A percentile compares a stretch with the other conserved stretches of the same genome.
These are phyloP conservation scores for Cordyceps pruinosa DNA, from an alignment of 2,329 filamentous ascomycete species.

Conservation along the genomic window DNA sequence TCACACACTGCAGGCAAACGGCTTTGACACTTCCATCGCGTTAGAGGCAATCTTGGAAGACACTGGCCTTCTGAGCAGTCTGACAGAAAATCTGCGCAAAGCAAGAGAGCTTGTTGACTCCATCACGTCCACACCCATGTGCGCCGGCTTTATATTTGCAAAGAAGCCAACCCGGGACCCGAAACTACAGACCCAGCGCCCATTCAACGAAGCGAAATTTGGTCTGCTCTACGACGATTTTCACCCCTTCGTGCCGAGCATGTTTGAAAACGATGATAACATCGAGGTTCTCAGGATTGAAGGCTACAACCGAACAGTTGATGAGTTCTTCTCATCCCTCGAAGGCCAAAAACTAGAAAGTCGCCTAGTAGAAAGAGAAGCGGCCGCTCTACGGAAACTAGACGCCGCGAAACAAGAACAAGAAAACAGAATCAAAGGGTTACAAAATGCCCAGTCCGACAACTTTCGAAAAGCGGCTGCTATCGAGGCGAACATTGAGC, in stretches of 20 bases:
- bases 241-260: slow-evolving; percentile 80
- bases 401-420: slow-evolving; percentile 82
- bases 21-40: slow-evolving; percentile 62
- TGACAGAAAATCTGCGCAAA: slow-evolving; percentile 62
- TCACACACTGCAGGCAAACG: slow-evolving; percentile 65
- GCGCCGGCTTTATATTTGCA: slow-evolving; percentile 84
- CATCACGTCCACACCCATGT: slow-evolving; percentile 57
- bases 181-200: slow-evolving; percentile 16
- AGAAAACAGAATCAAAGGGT: slow-evolving; percentile 71
- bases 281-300: slow-evolving; percentile 69
- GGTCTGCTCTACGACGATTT: slow-evolving; percentile 82
- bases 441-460: slow-evolving; percentile 73
- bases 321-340: slow-evolving; percentile 94
- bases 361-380: slow-evolving; percentile 72
- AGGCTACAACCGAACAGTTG: slow-evolving; percentile 86
- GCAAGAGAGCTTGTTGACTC: slow-evolving; percentile 63
- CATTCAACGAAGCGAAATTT: slow-evolving; percentile 24
- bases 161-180: slow-evolving; percentile 32
- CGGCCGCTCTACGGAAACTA: slow-evolving; percentile 73
- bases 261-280: slow-evolving; percentile 62
- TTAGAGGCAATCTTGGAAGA: slow-evolving; percentile 64
- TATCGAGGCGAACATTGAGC: slow-evolving; percentile 83
- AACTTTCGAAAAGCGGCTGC: slow-evolving; percentile 85
- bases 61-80: slow-evolving; percentile 54
- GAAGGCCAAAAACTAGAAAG: slow-evolving; percentile 91